A percentile compares a stretch with the other conserved stretches of the same genome.
Conservation (phyloP, 2,329 filamentous ascomycete genomes). For the Chalara sp. region DNA sequence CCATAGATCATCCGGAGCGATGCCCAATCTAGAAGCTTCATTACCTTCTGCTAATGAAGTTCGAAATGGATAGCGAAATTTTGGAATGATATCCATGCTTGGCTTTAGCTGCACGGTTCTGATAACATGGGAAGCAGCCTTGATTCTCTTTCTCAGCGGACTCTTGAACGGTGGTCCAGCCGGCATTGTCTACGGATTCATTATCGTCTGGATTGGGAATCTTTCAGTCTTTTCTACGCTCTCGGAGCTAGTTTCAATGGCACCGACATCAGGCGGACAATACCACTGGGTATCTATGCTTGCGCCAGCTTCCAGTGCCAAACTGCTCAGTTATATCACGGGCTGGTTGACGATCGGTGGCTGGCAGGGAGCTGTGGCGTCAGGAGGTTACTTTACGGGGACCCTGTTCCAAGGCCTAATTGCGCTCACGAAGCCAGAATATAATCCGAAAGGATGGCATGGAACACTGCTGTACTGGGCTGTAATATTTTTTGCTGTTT, state of each 20-base stretch:
- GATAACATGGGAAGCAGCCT: constrained; percentile 35
- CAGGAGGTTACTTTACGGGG: constrained; percentile 34
- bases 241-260: constrained; percentile 15
- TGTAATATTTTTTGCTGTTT: constrained; percentile 31
- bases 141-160: constrained; percentile 24
- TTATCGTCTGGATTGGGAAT: constrained; percentile 24
- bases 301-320: constrained; percentile 38
- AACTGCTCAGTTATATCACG: constrained; percentile 45
- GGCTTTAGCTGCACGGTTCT: constrained; percentile 37
- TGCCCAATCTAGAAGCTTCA: not conserved
- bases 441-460: constrained; percentile 32
- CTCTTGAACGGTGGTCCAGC: constrained; percentile 12
- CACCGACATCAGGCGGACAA: constrained; percentile 33
- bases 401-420: constrained; percentile 41
- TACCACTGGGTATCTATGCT: constrained; percentile 52
- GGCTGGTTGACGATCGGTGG: constrained; percentile 45
- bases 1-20: not conserved
- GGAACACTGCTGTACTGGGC: constrained; percentile 36
- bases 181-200: constrained; percentile 33
- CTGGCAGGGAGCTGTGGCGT: constrained; percentile 33
- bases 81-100: constrained; percentile 36
- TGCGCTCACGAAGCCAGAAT: constrained; percentile 28
- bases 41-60: not conserved
- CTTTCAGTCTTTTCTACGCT: constrained; percentile 10
- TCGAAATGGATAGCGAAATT: constrained; percentile 30